A percentile compares a stretch with the other conserved stretches of the same genome.
Evolutionary conservation across 495 filamentous ascomycete genomes (phyloP).

Genomic region (Lichenothelia convexa): DNA sequence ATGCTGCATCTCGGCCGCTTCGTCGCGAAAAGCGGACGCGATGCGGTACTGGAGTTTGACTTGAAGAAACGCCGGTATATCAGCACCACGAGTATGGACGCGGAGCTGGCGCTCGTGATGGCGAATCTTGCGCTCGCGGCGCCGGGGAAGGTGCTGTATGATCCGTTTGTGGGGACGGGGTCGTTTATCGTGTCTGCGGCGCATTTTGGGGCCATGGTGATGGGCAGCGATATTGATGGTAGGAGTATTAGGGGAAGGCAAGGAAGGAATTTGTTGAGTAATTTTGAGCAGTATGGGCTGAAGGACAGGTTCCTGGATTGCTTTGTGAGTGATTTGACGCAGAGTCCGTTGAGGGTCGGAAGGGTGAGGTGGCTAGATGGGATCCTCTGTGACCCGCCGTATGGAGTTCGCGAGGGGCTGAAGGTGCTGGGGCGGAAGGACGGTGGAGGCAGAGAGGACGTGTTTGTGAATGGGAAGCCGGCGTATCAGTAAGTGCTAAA

Average conservation of each 20-base stretch:
- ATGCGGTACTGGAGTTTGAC: conserved; percentile 56
- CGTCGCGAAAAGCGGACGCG: conserved; percentile 41
- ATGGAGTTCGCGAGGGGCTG: conserved; percentile 87
- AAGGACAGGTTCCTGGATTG: conserved; percentile 44
- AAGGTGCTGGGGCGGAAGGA: conserved; percentile 67
- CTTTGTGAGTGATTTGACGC: conserved; percentile 77
- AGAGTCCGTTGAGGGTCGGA: conserved; percentile 49
- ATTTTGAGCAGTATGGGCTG: conserved; percentile 74
- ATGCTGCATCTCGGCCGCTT: conserved; percentile 53
- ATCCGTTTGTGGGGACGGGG: conserved; percentile 90
- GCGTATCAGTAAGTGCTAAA: conserved; percentile 41
- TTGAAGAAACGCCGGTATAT: conserved; percentile 89
- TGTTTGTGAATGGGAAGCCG: conserved; percentile 49
- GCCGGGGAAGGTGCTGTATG: conserved; percentile 70
- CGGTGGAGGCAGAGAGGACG: conserved; percentile 35
- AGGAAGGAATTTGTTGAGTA: conserved; percentile 40
- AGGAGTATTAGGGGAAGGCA: conserved; percentile 59
- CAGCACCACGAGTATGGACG: conserved; percentile 90
- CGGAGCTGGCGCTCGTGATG: conserved; percentile 77
- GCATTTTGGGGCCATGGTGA: conserved; percentile 65
- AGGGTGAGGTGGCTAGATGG: conserved; percentile 58
- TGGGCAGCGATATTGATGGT: conserved; percentile 87
- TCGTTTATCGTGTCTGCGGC: conserved; percentile 74
- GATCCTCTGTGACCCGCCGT: conserved; percentile 93
- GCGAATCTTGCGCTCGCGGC: conserved; percentile 74